A percentile compares a stretch with the other conserved stretches of the same genome.
These are phyloP conservation scores for Mycena belliarum DNA, from an alignment of 768 basidiomycete genomes.

Conservation along the genomic window DNA sequence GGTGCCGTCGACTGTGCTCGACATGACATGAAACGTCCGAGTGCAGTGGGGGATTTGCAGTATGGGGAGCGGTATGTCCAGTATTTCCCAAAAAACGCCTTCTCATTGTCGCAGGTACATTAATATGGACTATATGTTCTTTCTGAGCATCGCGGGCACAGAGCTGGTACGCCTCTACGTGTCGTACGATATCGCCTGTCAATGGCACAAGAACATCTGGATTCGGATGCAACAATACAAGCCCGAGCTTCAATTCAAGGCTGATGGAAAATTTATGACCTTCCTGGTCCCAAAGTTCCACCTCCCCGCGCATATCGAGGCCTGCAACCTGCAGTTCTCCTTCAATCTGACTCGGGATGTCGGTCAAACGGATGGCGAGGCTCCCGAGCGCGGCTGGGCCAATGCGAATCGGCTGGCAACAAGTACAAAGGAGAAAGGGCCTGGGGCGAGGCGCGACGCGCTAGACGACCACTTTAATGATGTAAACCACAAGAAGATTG, in stretches of 20 bases:
- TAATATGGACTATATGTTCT: background rate
- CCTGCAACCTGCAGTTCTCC: slow-evolving; percentile 18
- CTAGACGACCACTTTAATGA: slow-evolving; percentile 7
- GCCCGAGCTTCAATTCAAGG: background rate
- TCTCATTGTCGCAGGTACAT: background rate
- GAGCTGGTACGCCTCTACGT: slow-evolving; percentile 4
- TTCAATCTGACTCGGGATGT: slow-evolving; percentile 30
- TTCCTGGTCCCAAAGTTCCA: slow-evolving; percentile 31
- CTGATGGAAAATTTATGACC: background rate
- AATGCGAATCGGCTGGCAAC: slow-evolving; percentile 30
- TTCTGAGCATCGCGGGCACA: background rate
- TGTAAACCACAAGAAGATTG: slow-evolving; percentile 8
- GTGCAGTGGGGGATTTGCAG: background rate
- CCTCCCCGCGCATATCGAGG: slow-evolving; percentile 22
- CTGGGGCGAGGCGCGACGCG: slow-evolving; percentile 4
- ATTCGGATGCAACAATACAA: slow-evolving; percentile 16
- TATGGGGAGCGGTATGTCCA: background rate
- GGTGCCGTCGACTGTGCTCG: background rate
- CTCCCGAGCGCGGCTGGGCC: slow-evolving; percentile 31
- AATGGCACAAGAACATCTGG: slow-evolving; percentile 18
- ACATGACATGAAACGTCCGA: background rate
- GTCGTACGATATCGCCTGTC: slow-evolving; percentile 27
- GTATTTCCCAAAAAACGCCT: too few species aligned
- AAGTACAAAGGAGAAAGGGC: slow-evolving; percentile 41
- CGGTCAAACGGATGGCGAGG: slow-evolving; percentile 39